These are phyloP conservation scores for Trichoderma polysporum DNA, from an alignment of 2,329 filamentous ascomycete species.

Conservation along the genomic window DNA sequence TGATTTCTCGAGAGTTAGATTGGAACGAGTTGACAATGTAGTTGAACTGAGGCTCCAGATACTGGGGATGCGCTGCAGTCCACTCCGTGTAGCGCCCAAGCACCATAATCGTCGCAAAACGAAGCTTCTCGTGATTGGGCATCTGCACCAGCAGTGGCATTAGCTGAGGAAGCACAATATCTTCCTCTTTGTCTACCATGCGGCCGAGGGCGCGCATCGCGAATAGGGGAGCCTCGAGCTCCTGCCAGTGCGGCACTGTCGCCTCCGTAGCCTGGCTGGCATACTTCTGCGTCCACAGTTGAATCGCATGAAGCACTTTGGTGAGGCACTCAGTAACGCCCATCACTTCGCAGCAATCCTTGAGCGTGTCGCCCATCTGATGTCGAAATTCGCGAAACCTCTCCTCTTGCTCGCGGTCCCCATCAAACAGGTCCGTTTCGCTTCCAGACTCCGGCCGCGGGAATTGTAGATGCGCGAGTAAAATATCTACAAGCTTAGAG, in stretches of 20 bases:
- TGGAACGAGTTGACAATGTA: slow-evolving; percentile 95
- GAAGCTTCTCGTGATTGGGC: slow-evolving; percentile 94
- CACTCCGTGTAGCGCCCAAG: slow-evolving; percentile 96
- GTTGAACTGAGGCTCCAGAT: slow-evolving; percentile 86
- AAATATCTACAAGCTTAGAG: slow-evolving; percentile 85
- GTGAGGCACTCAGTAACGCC: slow-evolving; percentile 86
- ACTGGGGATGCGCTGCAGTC: slow-evolving; percentile 92
- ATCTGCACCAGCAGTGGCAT: slow-evolving; percentile 94
- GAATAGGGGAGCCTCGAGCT: slow-evolving; percentile 91
- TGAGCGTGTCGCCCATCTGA: slow-evolving; percentile 95
- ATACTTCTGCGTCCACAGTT: slow-evolving; percentile 83
- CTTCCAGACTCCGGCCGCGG: slow-evolving; percentile 72
- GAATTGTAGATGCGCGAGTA: slow-evolving; percentile 87
- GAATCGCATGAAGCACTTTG: slow-evolving; percentile 84
- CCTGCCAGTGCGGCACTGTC: slow-evolving; percentile 90
- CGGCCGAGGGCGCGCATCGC: slow-evolving; percentile 93
- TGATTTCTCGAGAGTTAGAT: slow-evolving; percentile 83
- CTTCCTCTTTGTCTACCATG: slow-evolving; percentile 90
- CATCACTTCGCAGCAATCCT: slow-evolving; percentile 95
- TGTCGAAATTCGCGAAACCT: slow-evolving; percentile 97
- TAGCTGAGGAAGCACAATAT: slow-evolving; percentile 80
- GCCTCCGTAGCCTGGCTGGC: slow-evolving; percentile 70
- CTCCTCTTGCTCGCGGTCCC: slow-evolving; percentile 92
- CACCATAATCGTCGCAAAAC: slow-evolving; percentile 97
- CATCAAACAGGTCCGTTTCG: slow-evolving; percentile 85